Percentiles rank a stretch among this genome's conserved stretches.
Conservation (phyloP, 345 rosid genomes). For the Hevea brasiliensis region DNA sequence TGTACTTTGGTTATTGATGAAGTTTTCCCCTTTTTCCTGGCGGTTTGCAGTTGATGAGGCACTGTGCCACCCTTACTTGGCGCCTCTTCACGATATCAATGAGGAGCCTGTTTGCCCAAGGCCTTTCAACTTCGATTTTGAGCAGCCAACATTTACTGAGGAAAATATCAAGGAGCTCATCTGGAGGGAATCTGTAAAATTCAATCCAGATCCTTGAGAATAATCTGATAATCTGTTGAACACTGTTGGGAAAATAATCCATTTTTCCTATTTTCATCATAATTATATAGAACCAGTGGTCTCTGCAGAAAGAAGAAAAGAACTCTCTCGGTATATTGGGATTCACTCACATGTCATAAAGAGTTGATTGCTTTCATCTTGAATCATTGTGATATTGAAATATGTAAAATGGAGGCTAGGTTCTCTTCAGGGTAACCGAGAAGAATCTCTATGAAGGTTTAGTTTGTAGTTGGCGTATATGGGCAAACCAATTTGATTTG, state of each 20-base stretch:
- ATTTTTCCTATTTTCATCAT: constrained; percentile 16
- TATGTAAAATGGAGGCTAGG: not conserved
- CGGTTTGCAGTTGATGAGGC: constrained; percentile 78
- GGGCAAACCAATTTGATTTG: not conserved
- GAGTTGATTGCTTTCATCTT: constrained; percentile 1
- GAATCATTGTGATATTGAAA: constrained; percentile 11
- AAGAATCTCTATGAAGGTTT: not conserved
- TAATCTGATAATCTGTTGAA: constrained; percentile 15
- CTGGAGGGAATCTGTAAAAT: constrained; percentile 83
- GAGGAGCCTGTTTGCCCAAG: constrained; percentile 84
- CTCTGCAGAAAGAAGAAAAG: constrained; percentile 11
- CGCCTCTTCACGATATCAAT: constrained; percentile 75
- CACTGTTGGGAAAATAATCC: constrained; percentile 6
- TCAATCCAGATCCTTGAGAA: constrained; percentile 76
- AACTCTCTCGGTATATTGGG: not conserved
- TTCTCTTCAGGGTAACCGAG: not conserved
- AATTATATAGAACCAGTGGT: constrained; percentile 19
- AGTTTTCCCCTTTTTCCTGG: not conserved
- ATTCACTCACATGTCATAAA: constrained; percentile 7
- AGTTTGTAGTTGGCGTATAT: not conserved
- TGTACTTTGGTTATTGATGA: not conserved
- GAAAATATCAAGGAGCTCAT: constrained; percentile 95
- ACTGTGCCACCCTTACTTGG: constrained; percentile 77
- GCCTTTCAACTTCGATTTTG: constrained; percentile 90
- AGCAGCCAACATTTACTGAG: constrained; percentile 89